Percentiles rank a stretch among this genome's conserved stretches.
These are phyloP conservation scores for Inosperma sp. DNA, from an alignment of 768 basidiomycete species.

Conservation along the genomic window DNA sequence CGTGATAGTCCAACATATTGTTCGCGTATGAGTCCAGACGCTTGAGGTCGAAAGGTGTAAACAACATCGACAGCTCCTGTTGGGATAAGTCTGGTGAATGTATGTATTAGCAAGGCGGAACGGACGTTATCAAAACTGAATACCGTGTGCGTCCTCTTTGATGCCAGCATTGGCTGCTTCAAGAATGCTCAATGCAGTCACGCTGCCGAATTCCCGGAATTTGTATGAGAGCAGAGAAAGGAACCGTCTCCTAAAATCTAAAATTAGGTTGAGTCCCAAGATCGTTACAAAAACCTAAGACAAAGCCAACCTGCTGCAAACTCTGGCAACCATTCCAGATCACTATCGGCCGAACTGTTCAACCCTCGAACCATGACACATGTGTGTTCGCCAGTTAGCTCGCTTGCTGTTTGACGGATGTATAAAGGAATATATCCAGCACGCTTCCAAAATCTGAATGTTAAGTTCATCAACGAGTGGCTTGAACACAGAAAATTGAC, in stretches of 20 bases:
- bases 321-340: conserved; percentile 80
- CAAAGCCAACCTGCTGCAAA: conserved; percentile 69
- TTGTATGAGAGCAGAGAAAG: conserved; percentile 85
- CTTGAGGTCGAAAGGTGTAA: conserved; percentile 94
- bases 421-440: conserved; percentile 90
- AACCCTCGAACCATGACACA: conserved; percentile 92
- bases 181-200: conserved; percentile 81
- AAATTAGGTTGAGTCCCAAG: not conserved
- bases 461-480: conserved; percentile 1
- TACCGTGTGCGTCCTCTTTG: conserved; percentile 38
- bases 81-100: conserved; percentile 32
- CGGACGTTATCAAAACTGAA: not conserved
- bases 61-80: conserved; percentile 47
- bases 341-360: conserved; percentile 56
- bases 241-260: conserved; percentile 93
- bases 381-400: conserved; percentile 94
- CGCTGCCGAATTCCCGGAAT: conserved; percentile 89
- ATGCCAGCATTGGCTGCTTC: conserved; percentile 74
- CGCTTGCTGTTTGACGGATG: conserved; percentile 88
- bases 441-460: conserved; percentile 86
- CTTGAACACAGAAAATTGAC: conserved; percentile 12
- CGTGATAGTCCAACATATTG: conserved; percentile 95
- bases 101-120: not conserved
- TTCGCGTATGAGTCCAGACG: conserved; percentile 94
- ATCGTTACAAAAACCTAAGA: not conserved